A percentile compares a stretch with the other conserved stretches of the same genome.
phyloP scores from a whole-genome alignment of 257 asterid species.

The Gentiana macrophylla region DNA sequence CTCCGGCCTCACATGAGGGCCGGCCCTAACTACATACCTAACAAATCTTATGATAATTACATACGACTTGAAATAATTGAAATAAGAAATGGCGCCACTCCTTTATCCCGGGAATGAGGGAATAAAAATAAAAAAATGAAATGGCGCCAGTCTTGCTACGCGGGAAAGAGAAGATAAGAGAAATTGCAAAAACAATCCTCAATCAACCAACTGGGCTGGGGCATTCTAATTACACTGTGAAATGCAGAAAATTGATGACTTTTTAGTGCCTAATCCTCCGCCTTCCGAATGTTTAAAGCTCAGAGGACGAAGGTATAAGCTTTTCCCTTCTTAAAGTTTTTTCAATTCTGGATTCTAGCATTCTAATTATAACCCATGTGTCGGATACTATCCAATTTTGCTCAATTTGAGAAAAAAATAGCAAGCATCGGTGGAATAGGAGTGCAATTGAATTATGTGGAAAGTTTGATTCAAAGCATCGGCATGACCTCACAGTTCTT shows the following conservation, averaged over 20 bases:
- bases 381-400: background rate
- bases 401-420: background rate
- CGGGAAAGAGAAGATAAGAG: too few species aligned
- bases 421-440: conserved; percentile 65
- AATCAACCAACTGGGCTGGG: too few species aligned
- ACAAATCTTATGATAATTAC: too few species aligned
- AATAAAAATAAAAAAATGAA: too few species aligned
- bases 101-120: too few species aligned
- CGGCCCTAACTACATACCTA: too few species aligned
- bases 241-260: conserved; percentile 38
- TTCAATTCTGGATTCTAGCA: background rate
- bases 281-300: conserved; percentile 24
- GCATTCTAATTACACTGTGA: too few species aligned
- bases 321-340: background rate
- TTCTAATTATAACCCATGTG: background rate
- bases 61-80: too few species aligned
- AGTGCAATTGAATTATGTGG: conserved; percentile 56
- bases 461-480: conserved; percentile 43
- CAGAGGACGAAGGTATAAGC: conserved; percentile 26
- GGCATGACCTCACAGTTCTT: conserved; percentile 42
- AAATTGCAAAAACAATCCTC: too few species aligned
- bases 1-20: too few species aligned
- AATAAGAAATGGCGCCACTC: too few species aligned
- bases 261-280: conserved; percentile 27
- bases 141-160: too few species aligned